Evolutionary conservation across 306 rosid species (phyloP), one percentile per base, ranked within the genome.

Genomic region (Prunus kanzakura): DNA sequence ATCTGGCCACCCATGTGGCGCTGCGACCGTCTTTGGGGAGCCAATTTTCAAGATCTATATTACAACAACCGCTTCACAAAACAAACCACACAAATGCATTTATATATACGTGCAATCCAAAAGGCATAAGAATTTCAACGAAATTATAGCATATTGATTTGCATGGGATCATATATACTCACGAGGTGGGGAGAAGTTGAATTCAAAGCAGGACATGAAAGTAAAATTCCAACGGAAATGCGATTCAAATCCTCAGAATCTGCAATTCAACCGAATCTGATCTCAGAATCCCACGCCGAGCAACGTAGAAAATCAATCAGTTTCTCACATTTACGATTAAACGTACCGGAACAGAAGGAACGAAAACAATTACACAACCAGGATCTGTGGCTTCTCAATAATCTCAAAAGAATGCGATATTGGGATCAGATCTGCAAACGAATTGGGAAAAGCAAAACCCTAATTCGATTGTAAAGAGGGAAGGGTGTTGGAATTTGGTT

Each of bases 1-100:
- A 91, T 82, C 97, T 94, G 98, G 81, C 98, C 98, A 83, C 97
- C 97, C 96, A 92, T 86, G 93, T 87, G 98, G 97, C 98, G 98
- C 96, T 92, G 98, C 61, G 98, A 90, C 60, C 97, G 93, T 76
- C 98, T 77, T 89, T 92, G 98, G 55, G 98, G 98, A 88, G 98
- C 98, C 98, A 95, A 95, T 83, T 92, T 94, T 92, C 82, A 92
- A 88, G 97, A 92, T 92, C 96, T 90, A 85, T 76, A 68, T 75
- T 71, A 61, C 91, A 85, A 80, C 79, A 66, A 82, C 75, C 74
- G 74, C 96, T 90, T 80, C 84, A 75, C 78, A 80, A 69, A 20
- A 47, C 75, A 75, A 12, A 35, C 35, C 46, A 67, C 75, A 56
- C 64, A 57, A 78, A 8, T 16, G 47, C 2, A 13, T 6, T 47